phyloP scores from a whole-genome alignment of 148 eudicot species.

The Rhododendron ovatum region DNA sequence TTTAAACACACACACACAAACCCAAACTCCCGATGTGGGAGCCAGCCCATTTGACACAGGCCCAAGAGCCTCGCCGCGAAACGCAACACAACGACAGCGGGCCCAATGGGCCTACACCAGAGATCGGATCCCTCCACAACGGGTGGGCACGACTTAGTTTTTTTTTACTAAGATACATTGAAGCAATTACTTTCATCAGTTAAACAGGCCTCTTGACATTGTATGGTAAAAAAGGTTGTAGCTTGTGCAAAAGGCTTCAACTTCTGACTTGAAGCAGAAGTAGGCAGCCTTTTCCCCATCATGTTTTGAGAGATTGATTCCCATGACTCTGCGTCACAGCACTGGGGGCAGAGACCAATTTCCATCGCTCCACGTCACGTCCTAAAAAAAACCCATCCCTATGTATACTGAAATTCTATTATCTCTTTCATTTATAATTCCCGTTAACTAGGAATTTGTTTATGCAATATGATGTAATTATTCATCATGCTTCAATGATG shows the following conservation, averaged over 20 bases:
- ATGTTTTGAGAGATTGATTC: neutral
- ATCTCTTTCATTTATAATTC: neutral
- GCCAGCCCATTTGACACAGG: too few species aligned
- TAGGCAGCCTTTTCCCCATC: neutral
- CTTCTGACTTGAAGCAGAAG: neutral
- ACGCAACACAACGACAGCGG: too few species aligned
- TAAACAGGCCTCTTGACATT: neutral
- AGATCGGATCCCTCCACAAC: too few species aligned
- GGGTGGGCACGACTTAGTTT: too few species aligned
- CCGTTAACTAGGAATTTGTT: neutral
- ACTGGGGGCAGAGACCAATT: neutral
- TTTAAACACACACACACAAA: too few species aligned
- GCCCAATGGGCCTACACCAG: too few species aligned
- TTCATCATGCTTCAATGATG: neutral
- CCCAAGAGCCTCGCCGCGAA: too few species aligned
- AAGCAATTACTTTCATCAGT: neutral
- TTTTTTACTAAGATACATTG: neutral
- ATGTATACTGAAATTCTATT: neutral
- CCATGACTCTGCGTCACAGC: neutral
- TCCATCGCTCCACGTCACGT: neutral
- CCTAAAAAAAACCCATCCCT: neutral
- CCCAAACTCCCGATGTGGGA: too few species aligned
- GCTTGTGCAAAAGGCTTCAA: neutral
- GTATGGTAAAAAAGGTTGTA: neutral
- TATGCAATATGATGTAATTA: neutral